Evolutionary conservation across 345 rosid species (phyloP).

Genomic region (Nasturtium officinale): DNA sequence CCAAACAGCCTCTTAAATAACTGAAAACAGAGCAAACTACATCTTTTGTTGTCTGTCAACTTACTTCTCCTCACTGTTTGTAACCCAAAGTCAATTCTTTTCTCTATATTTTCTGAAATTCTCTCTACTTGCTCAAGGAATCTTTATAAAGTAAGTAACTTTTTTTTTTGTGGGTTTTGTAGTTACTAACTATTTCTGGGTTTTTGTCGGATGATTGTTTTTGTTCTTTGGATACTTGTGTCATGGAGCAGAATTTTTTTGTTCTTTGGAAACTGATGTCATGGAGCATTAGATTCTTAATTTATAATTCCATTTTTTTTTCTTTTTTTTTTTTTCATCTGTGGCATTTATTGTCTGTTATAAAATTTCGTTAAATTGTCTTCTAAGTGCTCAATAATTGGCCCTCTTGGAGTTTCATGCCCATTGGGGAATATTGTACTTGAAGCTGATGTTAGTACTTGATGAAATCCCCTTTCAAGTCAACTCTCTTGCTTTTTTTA

Average conservation of each 20-base stretch:
- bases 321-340: neutral
- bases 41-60: constrained; percentile 32
- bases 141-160: constrained; percentile 50
- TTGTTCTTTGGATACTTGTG: constrained; percentile 35
- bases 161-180: constrained; percentile 33
- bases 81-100: constrained; percentile 32
- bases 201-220: constrained; percentile 19
- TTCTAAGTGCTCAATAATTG: constrained; percentile 34
- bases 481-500: constrained; percentile 42
- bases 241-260: constrained; percentile 34
- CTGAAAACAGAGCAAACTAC: constrained; percentile 26
- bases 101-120: neutral
- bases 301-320: constrained; percentile 1
- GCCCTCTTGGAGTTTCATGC: constrained; percentile 41
- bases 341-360: constrained; percentile 30
- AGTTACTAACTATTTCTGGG: constrained; percentile 37
- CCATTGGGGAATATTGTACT: constrained; percentile 45
- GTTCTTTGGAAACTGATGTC: constrained; percentile 42
- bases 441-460: constrained; percentile 44
- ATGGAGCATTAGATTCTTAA: constrained; percentile 36
- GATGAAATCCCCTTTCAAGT: constrained; percentile 38
- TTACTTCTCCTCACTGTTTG: constrained; percentile 33
- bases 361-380: constrained; percentile 21
- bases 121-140: constrained; percentile 40
- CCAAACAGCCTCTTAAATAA: constrained; percentile 33